Conservation (phyloP, 2,329 filamentous ascomycete species). For the Penicillium aurantiogriseum region DNA sequence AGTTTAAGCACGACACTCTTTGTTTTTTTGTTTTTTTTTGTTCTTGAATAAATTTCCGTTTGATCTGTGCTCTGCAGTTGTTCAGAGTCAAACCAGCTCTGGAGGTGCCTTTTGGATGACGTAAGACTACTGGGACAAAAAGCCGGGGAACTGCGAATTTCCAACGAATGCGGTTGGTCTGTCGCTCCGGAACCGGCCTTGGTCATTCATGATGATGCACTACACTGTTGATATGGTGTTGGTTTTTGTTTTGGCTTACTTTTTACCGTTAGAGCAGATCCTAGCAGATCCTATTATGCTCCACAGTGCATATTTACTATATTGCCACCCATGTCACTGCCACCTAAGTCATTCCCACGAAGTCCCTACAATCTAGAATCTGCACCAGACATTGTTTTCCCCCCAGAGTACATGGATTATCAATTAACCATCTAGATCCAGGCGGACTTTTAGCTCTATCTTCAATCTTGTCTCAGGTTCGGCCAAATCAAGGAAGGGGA, state of each 20-base stretch:
- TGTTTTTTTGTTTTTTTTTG: neutral
- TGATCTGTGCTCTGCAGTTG: conserved; percentile 12
- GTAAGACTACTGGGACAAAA: conserved; percentile 33
- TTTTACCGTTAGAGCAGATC: neutral
- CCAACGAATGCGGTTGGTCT: conserved; percentile 26
- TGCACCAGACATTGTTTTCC: neutral
- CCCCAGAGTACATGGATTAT: neutral
- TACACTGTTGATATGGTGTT: neutral
- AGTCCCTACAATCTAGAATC: neutral
- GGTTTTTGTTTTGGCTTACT: neutral
- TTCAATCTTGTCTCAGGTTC: conserved; percentile 2
- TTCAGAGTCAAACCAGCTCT: conserved; percentile 11
- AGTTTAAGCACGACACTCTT: neutral
- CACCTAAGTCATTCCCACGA: neutral
- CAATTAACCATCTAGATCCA: neutral
- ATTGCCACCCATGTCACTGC: neutral
- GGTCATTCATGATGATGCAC: conserved; percentile 5
- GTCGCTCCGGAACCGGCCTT: conserved; percentile 10
- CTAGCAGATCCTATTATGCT: neutral
- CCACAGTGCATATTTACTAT: neutral
- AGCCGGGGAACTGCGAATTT: conserved; percentile 30
- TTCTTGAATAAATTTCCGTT: conserved; percentile 1
- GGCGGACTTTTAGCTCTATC: neutral
- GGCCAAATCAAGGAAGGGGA: neutral
- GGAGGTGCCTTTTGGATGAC: conserved; percentile 30